Base-by-base conservation (phyloP, 164 flowering plant genomes). In the Kingdonia uniflora region DNA sequence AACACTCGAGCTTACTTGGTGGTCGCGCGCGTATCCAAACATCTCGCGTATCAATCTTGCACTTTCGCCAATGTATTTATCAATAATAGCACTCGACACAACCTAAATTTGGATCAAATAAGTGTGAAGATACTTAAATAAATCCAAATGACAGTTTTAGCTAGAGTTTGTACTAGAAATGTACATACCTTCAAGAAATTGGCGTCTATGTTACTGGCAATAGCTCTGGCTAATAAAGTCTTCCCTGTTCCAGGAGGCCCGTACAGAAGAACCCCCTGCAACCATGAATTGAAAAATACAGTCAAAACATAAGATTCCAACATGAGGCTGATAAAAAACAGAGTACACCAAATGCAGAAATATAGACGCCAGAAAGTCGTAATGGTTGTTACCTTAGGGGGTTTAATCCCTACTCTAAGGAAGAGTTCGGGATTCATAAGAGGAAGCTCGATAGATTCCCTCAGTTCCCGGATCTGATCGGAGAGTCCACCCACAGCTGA, bases 391-490 rank as follows among this genome's bases (percentile, higher is more conserved):
- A 92, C 98, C 95, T 92, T 92, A 5, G 99, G 99, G 57, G 95
- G 95, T 61, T 88, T 88, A 35, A 88, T 86, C 22, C 99, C 97
- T 48, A 92, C 97, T 65, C 97, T 72, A 11, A 86, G 58, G 63
- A 92, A 88, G 58, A 92, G 89, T 57, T 92, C 99, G 35, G 97
- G 95, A 64, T 88, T 88, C 97, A 82, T 86, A 0, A 92, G 81
- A 56, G 97, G 99, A 2, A 92, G 68, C 66, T 92, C 97, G 57
- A 92, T 86, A 22, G 99, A 92, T 73, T 92, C 97, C 66, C 97
- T 82, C 7, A 86, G 72, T 58, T 82, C 90, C 37, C 90, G 76
- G 45, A 80, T 80, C 65, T 92, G 99, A 76, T 88, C 99, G 24
- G 85, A 79, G 52, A 92, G 68, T 6, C 99, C 99, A 55, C 99